Evolutionary conservation across 768 basidiomycete species (phyloP).

Genomic region (Crucibulum laeve): DNA sequence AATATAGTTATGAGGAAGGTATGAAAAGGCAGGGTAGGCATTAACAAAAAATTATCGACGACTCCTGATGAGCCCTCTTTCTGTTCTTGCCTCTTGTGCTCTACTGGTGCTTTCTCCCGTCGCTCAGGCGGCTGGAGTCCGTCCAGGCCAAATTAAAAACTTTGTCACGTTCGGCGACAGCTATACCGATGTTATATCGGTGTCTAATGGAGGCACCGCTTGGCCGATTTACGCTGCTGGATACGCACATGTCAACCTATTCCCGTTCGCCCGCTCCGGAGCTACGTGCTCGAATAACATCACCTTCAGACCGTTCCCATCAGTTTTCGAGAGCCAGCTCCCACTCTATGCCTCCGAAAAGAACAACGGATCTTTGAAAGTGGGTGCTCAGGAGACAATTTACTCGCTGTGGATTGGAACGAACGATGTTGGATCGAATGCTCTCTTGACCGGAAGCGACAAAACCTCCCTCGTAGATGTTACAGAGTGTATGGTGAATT

Average conservation of each 20-base stretch:
- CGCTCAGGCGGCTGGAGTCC: constrained; percentile 3
- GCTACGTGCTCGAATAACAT: constrained; percentile 64
- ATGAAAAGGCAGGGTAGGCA: background rate
- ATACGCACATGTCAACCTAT: constrained; percentile 47
- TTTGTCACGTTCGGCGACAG: constrained; percentile 69
- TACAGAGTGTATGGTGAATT: constrained; percentile 52
- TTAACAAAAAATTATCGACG: background rate
- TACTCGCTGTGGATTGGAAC: constrained; percentile 71
- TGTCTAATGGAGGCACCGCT: constrained; percentile 38
- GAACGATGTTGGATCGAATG: constrained; percentile 54
- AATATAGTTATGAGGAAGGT: too few relatives aligned
- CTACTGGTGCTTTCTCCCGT: background rate
- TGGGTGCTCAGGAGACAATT: constrained; percentile 42
- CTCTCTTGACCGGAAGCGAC: constrained; percentile 48
- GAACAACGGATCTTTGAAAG: constrained; percentile 34
- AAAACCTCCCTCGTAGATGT: constrained; percentile 56
- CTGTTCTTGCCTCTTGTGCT: background rate
- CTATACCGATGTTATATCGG: constrained; percentile 53
- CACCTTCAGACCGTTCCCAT: constrained; percentile 54
- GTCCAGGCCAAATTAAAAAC: constrained; percentile 46
- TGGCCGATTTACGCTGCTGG: constrained; percentile 62
- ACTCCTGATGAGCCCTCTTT: background rate
- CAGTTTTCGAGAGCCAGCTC: constrained; percentile 54
- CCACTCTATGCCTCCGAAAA: constrained; percentile 44
- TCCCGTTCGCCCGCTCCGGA: constrained; percentile 57